Evolutionary conservation across 192 early-diverging fungal genomes (phyloP), one percentile per base, ranked within the genome.

Genomic region (Podila horticola): DNA sequence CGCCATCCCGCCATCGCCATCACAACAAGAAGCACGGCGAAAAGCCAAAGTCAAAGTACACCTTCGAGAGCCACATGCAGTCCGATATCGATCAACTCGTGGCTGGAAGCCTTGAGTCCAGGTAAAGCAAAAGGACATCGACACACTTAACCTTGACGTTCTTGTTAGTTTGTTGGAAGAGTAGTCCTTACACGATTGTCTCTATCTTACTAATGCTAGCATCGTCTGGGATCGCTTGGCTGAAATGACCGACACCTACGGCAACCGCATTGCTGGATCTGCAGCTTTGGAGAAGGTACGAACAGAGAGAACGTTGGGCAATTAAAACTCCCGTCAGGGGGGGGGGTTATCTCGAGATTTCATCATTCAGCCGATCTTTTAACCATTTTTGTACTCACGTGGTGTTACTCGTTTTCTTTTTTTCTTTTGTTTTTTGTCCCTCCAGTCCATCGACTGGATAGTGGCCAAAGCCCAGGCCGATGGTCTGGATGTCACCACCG

Each of bases 191-290:
- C 26, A 5, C 20, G 29, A 66, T 29, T 41, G n/a, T 33, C 22
- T 48, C 12, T 12, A 49, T 66, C 45, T 49, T 22, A 9, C 11
- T 28, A n/a, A 55, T 24, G 24, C 17, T 62, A 79, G 75, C 70
- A 79, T 79, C 67, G 75, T 79, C 62, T 91, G 90, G 90, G 88
- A 91, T 63, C 79, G 88, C 38, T 66, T 90, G 84, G 89, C 89
- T 0, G 89, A 90, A 68, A 90, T 90, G 89, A 90, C 89, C 0
- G 89, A 90, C 30, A 72, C 88, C 67, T 90, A 79, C 64, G 89
- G 89, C 45, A 82, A 84, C 81, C 87, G 89, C 58, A 86, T 90
- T 72, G 88, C 82, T 30, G 86, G 69, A 51, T 88, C 86, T 66
- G 59, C 67, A 7, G 86, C 75, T 5, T 79, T 88, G 33, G 84